Percentiles rank a stretch among this genome's conserved stretches.
Conservation (phyloP, 2,329 filamentous ascomycete species). For the Hansfordia pulvinata region DNA sequence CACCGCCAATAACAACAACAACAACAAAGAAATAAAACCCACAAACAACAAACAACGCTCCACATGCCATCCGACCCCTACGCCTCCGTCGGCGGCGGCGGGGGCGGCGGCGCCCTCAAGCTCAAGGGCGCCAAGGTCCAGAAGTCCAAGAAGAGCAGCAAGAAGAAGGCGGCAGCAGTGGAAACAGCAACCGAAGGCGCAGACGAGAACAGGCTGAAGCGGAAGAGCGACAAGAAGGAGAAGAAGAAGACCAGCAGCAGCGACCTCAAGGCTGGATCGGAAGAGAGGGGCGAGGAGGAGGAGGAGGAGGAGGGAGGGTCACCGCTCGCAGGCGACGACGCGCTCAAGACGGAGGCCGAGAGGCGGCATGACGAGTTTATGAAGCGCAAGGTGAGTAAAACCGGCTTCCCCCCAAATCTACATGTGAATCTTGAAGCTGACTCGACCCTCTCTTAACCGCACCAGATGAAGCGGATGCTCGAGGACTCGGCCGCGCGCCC, state of each 20-base stretch:
- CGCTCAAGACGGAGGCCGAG: constrained; percentile 73
- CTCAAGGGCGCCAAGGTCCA: constrained; percentile 63
- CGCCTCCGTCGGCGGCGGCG: constrained; percentile 46
- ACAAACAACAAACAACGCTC: too few species aligned
- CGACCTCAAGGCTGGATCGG: constrained; percentile 5
- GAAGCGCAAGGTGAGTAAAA: constrained; percentile 56
- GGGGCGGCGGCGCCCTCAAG: constrained; percentile 49
- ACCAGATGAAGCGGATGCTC: constrained; percentile 66
- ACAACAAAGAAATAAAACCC: too few species aligned
- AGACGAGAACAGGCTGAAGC: constrained; percentile 10
- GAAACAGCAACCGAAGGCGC: constrained; percentile 26
- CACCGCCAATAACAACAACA: too few species aligned
- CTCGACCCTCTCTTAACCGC: constrained; percentile 2
- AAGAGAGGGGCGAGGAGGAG: constrained; percentile 15
- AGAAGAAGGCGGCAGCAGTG: constrained; percentile 30
- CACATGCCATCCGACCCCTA: constrained; percentile 76
- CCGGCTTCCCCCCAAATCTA: neutral
- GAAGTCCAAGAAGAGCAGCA: constrained; percentile 48
- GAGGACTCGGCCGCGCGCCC: constrained; percentile 42
- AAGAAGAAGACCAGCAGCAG: constrained; percentile 11
- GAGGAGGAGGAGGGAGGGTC: constrained; percentile 10
- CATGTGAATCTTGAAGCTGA: constrained; percentile 5
- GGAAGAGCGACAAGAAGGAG: constrained; percentile 11
- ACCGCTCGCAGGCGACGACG: constrained; percentile 14
- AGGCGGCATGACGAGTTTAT: constrained; percentile 66